Evolutionary conservation across 208 protist species (phyloP), one percentile per base, ranked within the genome.

Genomic region (Acanthamoeba sp.): DNA sequence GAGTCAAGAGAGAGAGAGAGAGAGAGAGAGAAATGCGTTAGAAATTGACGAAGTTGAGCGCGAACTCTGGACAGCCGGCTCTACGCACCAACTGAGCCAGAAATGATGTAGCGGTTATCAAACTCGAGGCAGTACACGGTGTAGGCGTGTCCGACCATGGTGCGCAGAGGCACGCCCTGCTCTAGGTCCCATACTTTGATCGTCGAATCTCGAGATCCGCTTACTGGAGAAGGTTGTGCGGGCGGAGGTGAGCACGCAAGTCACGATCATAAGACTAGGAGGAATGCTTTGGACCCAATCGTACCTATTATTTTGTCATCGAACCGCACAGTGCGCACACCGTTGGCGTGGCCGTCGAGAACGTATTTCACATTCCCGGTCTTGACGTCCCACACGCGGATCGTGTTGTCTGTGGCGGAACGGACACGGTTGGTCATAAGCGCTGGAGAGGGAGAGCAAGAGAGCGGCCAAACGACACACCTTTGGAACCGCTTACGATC

Each of bases 401-500:
- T 88, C 29, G 80, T 88, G 42, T 88, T 88, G 32, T 88, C 80
- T 64, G 71, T 24, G 36, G 20, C 24, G 45, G 55, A 62, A 32
- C 16, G 71, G 38, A 22, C 32, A 48, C 12, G 16, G 20, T 24
- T 10, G 29, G 38, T 2, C 22, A 22, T 0, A 48, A 42, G 22
- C 38, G 3, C 36, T 34, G 24, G 62, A 22, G n/a, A 32, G 10
- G 34, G 29, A 48, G 71, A 52, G 82, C 57, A 24, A 57, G 50
- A 29, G 32, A 55, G 2, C 2, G 12, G 45, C n/a, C n/a, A n/a
- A 50, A 50, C 45, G 45, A 50, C 12, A 12, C 57, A 89, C 82
- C 82, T 89, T 93, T 93, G 2, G 87, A 93, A 38, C 87, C 87
- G 42, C 87, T 93, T 14, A 93, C 62, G 34, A 93, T 93, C 36